phyloP scores from a whole-genome alignment of 1,284 basidiomycete species.

The Ustanciosporium gigantosporum region DNA sequence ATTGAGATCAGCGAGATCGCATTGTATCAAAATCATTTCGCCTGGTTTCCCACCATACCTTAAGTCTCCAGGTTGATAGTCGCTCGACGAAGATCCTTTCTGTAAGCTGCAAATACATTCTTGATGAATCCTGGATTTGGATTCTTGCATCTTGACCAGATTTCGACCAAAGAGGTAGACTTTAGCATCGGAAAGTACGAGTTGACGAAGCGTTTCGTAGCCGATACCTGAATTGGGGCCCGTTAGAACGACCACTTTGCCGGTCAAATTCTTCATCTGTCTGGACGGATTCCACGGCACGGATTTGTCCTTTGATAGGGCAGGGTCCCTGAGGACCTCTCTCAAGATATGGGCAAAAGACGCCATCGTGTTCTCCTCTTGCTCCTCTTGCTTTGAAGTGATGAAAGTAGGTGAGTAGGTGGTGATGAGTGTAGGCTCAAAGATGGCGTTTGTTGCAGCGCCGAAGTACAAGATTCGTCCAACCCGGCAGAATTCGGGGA shows the following conservation, averaged over 20 bases:
- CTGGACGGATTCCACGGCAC: conserved; percentile 10
- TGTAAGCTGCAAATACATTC: conserved; percentile 2
- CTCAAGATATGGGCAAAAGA: conserved; percentile 14
- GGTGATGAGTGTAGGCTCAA: too few relatives aligned
- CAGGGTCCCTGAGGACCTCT: conserved; percentile 6
- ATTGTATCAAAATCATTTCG: conserved; percentile 21
- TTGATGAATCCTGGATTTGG: neutral
- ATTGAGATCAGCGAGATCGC: conserved; percentile 34
- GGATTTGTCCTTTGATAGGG: neutral
- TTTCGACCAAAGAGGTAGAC: conserved; percentile 43
- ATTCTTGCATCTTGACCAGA: conserved; percentile 1
- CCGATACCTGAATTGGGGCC: conserved; percentile 54
- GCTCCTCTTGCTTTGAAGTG: too few relatives aligned
- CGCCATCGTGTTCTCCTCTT: conserved; percentile 24
- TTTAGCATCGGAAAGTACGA: conserved; percentile 42
- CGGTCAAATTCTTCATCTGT: conserved; percentile 17
- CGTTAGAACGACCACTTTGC: conserved; percentile 46
- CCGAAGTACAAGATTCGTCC: too few relatives aligned
- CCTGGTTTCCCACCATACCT: conserved; percentile 5
- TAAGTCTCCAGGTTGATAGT: neutral
- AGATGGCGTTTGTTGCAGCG: too few relatives aligned
- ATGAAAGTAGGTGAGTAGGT: too few relatives aligned
- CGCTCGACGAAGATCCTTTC: neutral
- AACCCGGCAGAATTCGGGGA: too few relatives aligned
- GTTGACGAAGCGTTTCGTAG: conserved; percentile 37